Base-by-base conservation (phyloP, 371 early-diverging fungal genomes). In the Smittium mucronatum region DNA sequence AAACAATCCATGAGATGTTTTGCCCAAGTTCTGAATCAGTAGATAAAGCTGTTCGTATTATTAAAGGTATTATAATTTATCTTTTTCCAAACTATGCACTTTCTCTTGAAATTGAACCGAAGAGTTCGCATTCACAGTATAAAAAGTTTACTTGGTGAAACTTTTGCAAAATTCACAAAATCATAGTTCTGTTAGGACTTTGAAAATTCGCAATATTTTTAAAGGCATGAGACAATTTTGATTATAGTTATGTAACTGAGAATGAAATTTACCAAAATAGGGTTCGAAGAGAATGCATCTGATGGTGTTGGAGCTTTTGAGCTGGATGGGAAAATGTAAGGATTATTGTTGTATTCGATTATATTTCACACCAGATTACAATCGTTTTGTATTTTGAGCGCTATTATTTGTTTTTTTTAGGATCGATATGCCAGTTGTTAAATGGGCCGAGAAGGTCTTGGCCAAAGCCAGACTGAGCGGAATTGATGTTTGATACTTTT, bases 251-350 rank as follows among this genome's bases (percentile, higher is more conserved):
- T n/a, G n/a, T n/a, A n/a, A n/a, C n/a, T n/a, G n/a, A n/a, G n/a
- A n/a, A n/a, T n/a, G n/a, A n/a, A n/a, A n/a, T n/a, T n/a, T n/a
- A n/a, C n/a, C n/a, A n/a, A n/a, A n/a, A n/a, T 67, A 67, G 67
- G 89, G 0, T 89, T 84, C 73, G 79, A 85, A 36, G 80, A 82
- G 81, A 88, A 75, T 74, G 81, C 59, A 76, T 36, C 67, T 80
- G 74, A 80, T 84, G 72, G 94, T 93, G 5, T 81, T 47, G 95
- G 96, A 31, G 94, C 94, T 25, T 95, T 94, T 78, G 86, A 82
- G 59, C 76, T 94, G 71, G 92, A 95, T 70, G 94, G 94, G 57
- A 92, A 93, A 81, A 89, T 92, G 68, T 68, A 68, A 68, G 35
- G 5, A 28, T 67, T 25, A 21, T 64, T 17, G 25, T 21, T 34